A percentile compares a stretch with the other conserved stretches of the same genome.
These are phyloP conservation scores for Glomus cerebriforme DNA, from an alignment of 192 early-diverging fungal species.

Conservation along the genomic window DNA sequence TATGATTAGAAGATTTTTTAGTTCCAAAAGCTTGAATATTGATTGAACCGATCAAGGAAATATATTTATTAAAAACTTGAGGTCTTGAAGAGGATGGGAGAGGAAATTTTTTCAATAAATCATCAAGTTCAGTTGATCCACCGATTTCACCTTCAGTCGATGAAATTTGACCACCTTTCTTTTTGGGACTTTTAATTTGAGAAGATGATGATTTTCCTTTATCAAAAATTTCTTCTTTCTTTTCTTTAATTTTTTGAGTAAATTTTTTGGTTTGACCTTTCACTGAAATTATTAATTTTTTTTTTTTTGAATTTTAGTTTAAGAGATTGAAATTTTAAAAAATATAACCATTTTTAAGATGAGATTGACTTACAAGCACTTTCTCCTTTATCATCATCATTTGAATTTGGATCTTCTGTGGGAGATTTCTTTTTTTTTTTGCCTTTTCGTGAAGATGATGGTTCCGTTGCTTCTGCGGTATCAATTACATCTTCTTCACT, in stretches of 20 bases:
- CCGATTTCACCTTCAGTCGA: neutral
- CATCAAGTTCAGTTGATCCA: neutral
- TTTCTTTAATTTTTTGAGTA: neutral
- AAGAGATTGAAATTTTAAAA: too few species aligned
- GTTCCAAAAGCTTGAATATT: slow-evolving; percentile 33
- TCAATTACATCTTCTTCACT: neutral
- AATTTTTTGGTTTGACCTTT: neutral
- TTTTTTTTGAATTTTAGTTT: neutral
- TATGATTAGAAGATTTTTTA: slow-evolving; percentile 15
- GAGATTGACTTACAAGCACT: neutral
- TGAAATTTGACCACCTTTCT: neutral
- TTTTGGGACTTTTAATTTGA: neutral
- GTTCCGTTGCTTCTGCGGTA: too few species aligned
- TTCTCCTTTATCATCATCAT: neutral
- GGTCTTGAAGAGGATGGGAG: slow-evolving; percentile 10
- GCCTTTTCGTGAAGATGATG: neutral
- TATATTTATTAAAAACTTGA: slow-evolving; percentile 8
- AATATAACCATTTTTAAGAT: too few species aligned
- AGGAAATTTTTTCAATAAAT: neutral
- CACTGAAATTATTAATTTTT: neutral
- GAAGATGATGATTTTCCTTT: neutral
- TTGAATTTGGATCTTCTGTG: neutral
- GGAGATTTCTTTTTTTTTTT: neutral
- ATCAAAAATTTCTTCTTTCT: neutral
- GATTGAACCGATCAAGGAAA: slow-evolving; percentile 12